Base-by-base conservation (phyloP, 176 grass and related monocot species). In the Oropetium thomaeum region DNA sequence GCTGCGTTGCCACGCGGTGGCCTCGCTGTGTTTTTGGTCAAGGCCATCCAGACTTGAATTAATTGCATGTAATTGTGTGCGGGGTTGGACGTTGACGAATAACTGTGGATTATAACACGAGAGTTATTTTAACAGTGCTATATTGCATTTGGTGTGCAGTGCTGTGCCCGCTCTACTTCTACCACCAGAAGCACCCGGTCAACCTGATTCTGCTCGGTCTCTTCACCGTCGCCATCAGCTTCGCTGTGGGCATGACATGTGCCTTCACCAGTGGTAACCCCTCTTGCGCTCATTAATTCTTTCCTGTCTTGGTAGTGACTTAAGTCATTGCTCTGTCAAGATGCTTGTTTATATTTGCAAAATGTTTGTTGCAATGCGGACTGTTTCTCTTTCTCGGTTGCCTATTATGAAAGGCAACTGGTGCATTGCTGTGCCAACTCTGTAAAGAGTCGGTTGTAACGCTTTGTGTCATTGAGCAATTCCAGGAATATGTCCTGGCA, bases 231-330 rank as follows among this genome's bases (percentile, higher is more conserved):
- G 79, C 93, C 73, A 88, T 97, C 40, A 97, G 87, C 68, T 97
- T 97, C n/a, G 77, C 85, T 0, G 83, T 97, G 19, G 93, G 93
- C 60, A 84, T 97, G 93, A 90, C 85, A 74, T 97, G 93, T n/a
- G 90, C 93, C 53, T 97, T 97, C 79, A 97, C 90, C 25, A 93
- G 85, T 3, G 93, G 93, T 97, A 84, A 47, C 40, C 20, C n/a
- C 19, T 58, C 31, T 62, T 42, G 7, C 33, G 19, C 30, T 49
- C 32, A 19, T 28, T 45, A 20, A 37, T 23, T 47, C 32, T 64
- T 38, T 51, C 1, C 4, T 51, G 40, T 45, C n/a, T 4, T 45
- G 30, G 26, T 38, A 19, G 12, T 34, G 14, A 1, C 29, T 34
- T 22, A 29, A 10, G 51, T 11, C 13, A 2, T 22, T 63, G 13